phyloP scores from a whole-genome alignment of 2,329 filamentous ascomycete species.

The Alternaria burnsii region DNA sequence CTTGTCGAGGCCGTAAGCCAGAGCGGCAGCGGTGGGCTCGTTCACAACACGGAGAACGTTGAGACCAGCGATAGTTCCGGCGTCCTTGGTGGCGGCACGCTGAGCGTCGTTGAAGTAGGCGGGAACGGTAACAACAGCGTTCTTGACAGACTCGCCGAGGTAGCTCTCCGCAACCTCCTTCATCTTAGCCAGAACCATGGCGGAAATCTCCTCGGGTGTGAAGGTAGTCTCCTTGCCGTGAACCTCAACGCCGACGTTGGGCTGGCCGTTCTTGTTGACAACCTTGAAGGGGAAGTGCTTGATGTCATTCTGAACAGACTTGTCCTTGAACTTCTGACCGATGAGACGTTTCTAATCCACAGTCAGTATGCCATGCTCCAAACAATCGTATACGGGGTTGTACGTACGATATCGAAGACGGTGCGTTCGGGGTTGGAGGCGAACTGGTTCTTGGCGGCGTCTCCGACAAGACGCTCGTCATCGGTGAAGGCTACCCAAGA shows the following conservation, averaged over 20 bases:
- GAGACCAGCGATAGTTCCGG: constrained; percentile 87
- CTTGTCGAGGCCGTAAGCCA: constrained; percentile 81
- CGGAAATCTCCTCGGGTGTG: constrained; percentile 81
- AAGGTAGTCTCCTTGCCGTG: constrained; percentile 72
- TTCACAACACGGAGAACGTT: constrained; percentile 97
- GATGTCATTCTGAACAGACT: constrained; percentile 87
- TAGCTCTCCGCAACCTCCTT: constrained; percentile 83
- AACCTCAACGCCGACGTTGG: constrained; percentile 79
- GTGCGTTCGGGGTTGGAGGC: constrained; percentile 60
- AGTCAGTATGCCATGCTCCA: constrained; percentile 30
- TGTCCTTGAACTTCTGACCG: constrained; percentile 60
- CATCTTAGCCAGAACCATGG: constrained; percentile 75
- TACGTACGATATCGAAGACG: constrained; percentile 56
- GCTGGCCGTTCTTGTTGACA: constrained; percentile 87
- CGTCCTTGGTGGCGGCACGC: constrained; percentile 96
- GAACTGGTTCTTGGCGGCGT: constrained; percentile 68
- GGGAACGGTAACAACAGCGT: constrained; percentile 91
- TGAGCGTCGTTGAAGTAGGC: constrained; percentile 99
- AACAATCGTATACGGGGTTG: not conserved
- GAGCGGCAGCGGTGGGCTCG: constrained; percentile 93
- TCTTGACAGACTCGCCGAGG: constrained; percentile 82
- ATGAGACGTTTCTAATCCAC: constrained; percentile 60
- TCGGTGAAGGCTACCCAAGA: constrained; percentile 97
- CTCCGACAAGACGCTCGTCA: constrained; percentile 94
- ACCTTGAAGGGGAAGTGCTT: constrained; percentile 99